Evolutionary conservation across 1,284 basidiomycete species (phyloP), one percentile per base, ranked within the genome.

Genomic region (Rhodotorula sp.): DNA sequence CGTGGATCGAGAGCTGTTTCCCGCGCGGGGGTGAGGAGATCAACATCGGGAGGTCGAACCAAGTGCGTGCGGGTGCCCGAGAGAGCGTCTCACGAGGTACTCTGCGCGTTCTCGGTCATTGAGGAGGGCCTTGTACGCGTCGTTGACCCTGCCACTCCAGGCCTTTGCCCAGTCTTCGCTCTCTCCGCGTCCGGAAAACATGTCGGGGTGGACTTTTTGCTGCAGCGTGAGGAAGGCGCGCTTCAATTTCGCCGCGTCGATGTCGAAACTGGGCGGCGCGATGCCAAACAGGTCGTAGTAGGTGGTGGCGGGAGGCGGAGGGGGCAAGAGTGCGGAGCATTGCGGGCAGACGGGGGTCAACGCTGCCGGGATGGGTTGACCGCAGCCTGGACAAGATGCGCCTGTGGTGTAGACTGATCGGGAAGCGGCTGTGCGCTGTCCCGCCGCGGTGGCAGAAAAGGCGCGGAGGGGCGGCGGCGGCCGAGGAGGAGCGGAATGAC

Each of bases 161-260:
- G 89, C 83, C 14, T 84, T 82, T 58, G 86, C 87, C 15, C 91
- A 90, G 20, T 86, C 80, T 16, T 85, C 85, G 87, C 64, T 46
- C 71, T 84, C 79, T 69, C 86, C 86, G 79, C 86, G 86, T 54
- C 86, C 86, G 31, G 87, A 85, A 90, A 91, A 92, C 26, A 87
- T 84, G 79, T 93, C 91, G 1, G 92, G 91, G 81, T 93, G 91
- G 64, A 90, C 89, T 43, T 87, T 80, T n/a, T 87, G 84, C 78
- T 93, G 91, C 14, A 89, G 86, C 65, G 86, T 83, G 29, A 88
- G 83, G 79, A 91, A 92, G 43, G 84, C 83, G 34, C 83, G 82
- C 80, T 86, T 89, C 72, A 93, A 82, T 23, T 84, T 76, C 77
- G 90, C 86, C 54, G 91, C 80, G 29, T 85, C 79, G 81, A 91